Conservation (phyloP, 1,284 basidiomycete species). For the Melampsora occidentalis region DNA sequence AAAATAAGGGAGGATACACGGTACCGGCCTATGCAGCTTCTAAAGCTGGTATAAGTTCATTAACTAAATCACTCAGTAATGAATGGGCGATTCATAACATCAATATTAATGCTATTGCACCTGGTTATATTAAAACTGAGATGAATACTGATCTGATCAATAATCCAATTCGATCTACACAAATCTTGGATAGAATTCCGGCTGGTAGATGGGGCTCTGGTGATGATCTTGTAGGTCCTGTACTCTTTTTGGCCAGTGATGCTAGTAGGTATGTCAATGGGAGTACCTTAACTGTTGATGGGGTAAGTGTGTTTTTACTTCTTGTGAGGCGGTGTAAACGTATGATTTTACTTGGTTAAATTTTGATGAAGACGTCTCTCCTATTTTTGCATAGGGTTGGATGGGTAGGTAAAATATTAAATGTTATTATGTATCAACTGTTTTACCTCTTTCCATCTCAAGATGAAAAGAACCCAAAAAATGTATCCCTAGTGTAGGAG, state of each 20-base stretch:
- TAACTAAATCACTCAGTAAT: constrained; percentile 58
- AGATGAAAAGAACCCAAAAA: too few species aligned
- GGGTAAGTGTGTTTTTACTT: constrained; percentile 43
- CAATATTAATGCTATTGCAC: constrained; percentile 83
- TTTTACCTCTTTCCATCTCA: not conserved
- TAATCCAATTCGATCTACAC: constrained; percentile 70
- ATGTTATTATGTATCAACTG: too few species aligned
- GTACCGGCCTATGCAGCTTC: constrained; percentile 89
- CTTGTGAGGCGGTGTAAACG: too few species aligned
- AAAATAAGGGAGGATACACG: constrained; percentile 60
- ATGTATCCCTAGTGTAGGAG: too few species aligned
- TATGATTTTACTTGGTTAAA: too few species aligned
- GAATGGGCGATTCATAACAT: constrained; percentile 78
- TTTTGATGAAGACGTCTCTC: too few species aligned
- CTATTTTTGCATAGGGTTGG: too few species aligned
- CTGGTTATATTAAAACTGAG: constrained; percentile 72
- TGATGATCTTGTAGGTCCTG: constrained; percentile 80
- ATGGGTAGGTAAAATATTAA: too few species aligned
- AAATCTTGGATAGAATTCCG: constrained; percentile 71
- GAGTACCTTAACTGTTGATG: constrained; percentile 60
- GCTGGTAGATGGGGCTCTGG: constrained; percentile 74
- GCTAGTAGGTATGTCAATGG: constrained; percentile 89
- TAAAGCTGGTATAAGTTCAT: constrained; percentile 67
- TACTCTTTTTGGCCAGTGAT: constrained; percentile 80
- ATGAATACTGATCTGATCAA: constrained; percentile 69